Percentiles rank a stretch among this genome's conserved stretches.
Conservation (phyloP, 129 eudicot species). For the Solidago caesia region DNA sequence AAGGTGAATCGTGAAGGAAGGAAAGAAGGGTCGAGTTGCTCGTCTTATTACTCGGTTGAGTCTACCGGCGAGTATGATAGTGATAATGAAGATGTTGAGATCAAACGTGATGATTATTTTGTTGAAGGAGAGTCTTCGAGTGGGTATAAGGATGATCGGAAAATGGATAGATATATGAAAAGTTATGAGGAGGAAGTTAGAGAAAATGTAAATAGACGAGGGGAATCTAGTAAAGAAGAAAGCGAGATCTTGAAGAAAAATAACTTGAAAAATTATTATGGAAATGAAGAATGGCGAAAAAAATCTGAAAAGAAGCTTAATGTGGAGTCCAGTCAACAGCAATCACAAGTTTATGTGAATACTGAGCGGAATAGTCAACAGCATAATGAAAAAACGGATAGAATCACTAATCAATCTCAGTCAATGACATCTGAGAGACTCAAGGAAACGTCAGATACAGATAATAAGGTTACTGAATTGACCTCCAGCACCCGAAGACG, state of each 20-base stretch:
- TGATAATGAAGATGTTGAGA: slow-evolving; percentile 45
- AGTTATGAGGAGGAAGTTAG: slow-evolving; percentile 25
- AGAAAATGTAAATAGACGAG: slow-evolving; percentile 31
- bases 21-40: slow-evolving; percentile 68
- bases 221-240: slow-evolving; percentile 31
- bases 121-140: slow-evolving; percentile 45
- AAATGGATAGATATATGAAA: slow-evolving; percentile 26
- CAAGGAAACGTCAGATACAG: slow-evolving; percentile 24
- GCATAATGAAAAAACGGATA: slow-evolving; percentile 28
- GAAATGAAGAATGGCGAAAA: slow-evolving; percentile 66
- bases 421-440: slow-evolving; percentile 46
- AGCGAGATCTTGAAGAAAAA: slow-evolving; percentile 32
- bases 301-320: slow-evolving; percentile 76
- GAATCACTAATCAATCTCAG: slow-evolving; percentile 32
- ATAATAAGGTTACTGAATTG: slow-evolving; percentile 18
- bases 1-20: slow-evolving; percentile 37
- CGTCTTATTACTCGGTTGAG: slow-evolving; percentile 71
- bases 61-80: slow-evolving; percentile 59
- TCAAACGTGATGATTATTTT: slow-evolving; percentile 24
- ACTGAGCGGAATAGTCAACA: slow-evolving; percentile 31
- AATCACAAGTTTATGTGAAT: slow-evolving; percentile 29
- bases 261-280: slow-evolving; percentile 24
- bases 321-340: slow-evolving; percentile 41
- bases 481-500: slow-evolving; percentile 34
- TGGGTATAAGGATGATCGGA: slow-evolving; percentile 34